A percentile compares a stretch with the other conserved stretches of the same genome.
Evolutionary conservation across 208 protist genomes (phyloP).

Genomic region (Trichomonas tenax): DNA sequence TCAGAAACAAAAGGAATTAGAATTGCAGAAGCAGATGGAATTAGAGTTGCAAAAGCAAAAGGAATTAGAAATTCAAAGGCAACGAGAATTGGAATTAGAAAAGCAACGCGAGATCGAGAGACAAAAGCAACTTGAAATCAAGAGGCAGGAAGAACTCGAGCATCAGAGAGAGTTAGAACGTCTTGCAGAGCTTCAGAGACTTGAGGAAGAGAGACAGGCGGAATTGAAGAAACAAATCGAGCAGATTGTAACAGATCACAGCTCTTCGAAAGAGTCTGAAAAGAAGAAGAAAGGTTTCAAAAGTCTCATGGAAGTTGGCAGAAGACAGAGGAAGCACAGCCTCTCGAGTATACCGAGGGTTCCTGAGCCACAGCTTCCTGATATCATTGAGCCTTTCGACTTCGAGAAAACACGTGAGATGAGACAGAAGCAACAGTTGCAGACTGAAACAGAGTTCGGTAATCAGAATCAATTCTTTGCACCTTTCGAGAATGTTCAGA

Average conservation of each 20-base stretch:
- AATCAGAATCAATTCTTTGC: not conserved
- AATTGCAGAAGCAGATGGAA: not conserved
- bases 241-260: not conserved
- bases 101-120: not conserved
- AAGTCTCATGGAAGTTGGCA: not conserved
- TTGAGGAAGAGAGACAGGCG: not conserved
- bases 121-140: too few species aligned
- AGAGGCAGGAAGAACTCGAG: not conserved
- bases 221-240: not conserved
- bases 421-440: not conserved
- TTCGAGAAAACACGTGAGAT: not conserved
- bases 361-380: not conserved
- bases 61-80: not conserved
- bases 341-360: not conserved
- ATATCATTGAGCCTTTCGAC: not conserved
- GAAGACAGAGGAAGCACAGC: not conserved
- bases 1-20: not conserved
- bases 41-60: not conserved
- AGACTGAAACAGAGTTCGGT: not conserved
- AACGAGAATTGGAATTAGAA: not conserved
- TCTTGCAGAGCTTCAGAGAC: not conserved
- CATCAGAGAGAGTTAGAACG: not conserved
- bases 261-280: not conserved
- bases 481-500: not conserved
- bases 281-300: not conserved